phyloP scores from a whole-genome alignment of 345 rosid genomes.

The Clausena lansium region DNA sequence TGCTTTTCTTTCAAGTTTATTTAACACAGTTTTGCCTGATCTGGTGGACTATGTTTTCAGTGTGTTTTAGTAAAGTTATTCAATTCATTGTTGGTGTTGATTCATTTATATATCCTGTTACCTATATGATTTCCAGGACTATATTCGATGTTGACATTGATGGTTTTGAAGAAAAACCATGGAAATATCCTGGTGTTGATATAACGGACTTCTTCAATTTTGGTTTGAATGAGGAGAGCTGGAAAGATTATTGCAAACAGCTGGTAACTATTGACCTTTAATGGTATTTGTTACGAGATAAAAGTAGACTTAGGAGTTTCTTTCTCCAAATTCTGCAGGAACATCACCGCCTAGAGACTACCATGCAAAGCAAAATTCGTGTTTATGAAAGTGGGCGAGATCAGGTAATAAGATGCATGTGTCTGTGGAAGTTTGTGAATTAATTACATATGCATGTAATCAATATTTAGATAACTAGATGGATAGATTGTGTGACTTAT shows the following conservation, averaged over 20 bases:
- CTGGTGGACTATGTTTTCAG: not conserved
- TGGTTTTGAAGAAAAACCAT: slow-evolving; percentile 94
- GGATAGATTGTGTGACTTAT: not conserved
- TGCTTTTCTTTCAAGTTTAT: not conserved
- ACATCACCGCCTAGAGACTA: slow-evolving; percentile 81
- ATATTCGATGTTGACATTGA: slow-evolving; percentile 95
- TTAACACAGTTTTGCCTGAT: not conserved
- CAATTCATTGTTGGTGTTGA: not conserved
- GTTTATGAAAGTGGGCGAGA: slow-evolving; percentile 98
- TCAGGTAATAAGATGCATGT: slow-evolving; percentile 54
- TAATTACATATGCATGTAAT: not conserved
- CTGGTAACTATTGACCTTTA: slow-evolving; percentile 59
- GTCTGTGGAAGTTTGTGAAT: not conserved
- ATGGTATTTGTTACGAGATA: slow-evolving; percentile 14
- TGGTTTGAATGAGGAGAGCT: slow-evolving; percentile 91
- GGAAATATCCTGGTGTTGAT: slow-evolving; percentile 86
- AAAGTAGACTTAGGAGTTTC: slow-evolving; percentile 28
- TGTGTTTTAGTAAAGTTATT: not conserved
- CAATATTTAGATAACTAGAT: not conserved
- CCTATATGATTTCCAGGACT: slow-evolving; percentile 57
- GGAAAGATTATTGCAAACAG: slow-evolving; percentile 97
- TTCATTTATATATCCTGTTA: slow-evolving; percentile 10
- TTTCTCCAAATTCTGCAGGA: slow-evolving; percentile 52
- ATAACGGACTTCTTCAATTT: slow-evolving; percentile 88
- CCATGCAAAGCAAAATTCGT: slow-evolving; percentile 98